Evolutionary conservation across 305 asterid genomes (phyloP), one percentile per base, ranked within the genome.

Genomic region (Fraxinus paxiana): DNA sequence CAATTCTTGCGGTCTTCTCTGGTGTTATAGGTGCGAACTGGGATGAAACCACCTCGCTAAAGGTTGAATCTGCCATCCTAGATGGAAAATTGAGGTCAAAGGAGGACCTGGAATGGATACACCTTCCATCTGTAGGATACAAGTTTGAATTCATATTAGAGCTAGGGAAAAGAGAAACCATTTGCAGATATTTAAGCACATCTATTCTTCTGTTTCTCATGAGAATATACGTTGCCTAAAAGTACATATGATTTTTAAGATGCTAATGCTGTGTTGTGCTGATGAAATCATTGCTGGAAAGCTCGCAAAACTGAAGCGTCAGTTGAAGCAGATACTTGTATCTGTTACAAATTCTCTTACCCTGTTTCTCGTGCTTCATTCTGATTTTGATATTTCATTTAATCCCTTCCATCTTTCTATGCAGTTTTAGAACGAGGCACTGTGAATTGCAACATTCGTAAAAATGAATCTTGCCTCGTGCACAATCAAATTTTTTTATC

Each of bases 1-100:
- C 87, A 20, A 75, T 83, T 80, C 43, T 85, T 56, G 82, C 80
- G 76, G 61, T 82, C 82, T 87, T 92, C 82, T 88, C 89, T 56
- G 97, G 97, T 8, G 98, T 95, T 80, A 88, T 77, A n/a, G 97
- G 94, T 78, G 85, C 91, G 78, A 90, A 89, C 18, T 84, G 92
- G 80, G 84, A 72, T 37, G 86, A 81, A n/a, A 69, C 81, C 31
- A 76, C 86, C 78, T 73, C 82, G 83, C 86, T 80, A 54, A 72
- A 81, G 76, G 79, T 84, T 86, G 90, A 91, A 76, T 88, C 88
- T 31, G 85, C 78, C 28, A 77, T 67, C 82, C 80, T 83, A 17
- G 92, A 88, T 38, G 87, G 87, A 30, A 91, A 82, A 84, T 91
- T 95, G 43, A 88, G 92, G 83, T 91, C 89, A 15, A 88, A 88